Evolutionary conservation across 257 asterid species (phyloP), one percentile per base, ranked within the genome.

Genomic region (Nicotiana attenuata): DNA sequence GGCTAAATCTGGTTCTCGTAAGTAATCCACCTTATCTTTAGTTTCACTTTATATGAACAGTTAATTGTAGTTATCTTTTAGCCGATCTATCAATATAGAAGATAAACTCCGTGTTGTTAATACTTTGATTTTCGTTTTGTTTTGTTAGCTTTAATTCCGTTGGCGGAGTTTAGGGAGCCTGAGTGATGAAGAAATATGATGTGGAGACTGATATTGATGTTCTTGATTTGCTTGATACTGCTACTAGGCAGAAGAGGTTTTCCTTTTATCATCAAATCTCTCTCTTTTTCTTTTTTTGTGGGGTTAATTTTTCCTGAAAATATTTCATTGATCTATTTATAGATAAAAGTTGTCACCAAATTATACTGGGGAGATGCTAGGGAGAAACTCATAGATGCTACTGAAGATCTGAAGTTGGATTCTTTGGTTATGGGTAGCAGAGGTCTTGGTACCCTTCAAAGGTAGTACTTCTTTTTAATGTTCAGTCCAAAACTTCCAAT

Each of bases 341-440:
- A 96, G 99, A 92, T 96, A 82, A 89, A 9, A 2, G 87, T 92
- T 61, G 94, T 94, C 31, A 76, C 88, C 29, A 94, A 96, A 80
- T 10, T 94, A 75, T 92, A 91, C 60, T 90, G 96, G 97, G 99
- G 99, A 81, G 99, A 95, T 80, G 97, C 99, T 47, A 90, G 99
- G 66, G 99, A 95, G 90, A 91, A 90, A 91, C 87, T 93, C 1
- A 81, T 87, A 55, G 94, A 90, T 1, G 92, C 97, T 10, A 80
- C 83, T 84, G 97, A 87, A 63, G 92, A 88, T 83, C 78, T 94
- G 89, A 91, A 92, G 87, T 66, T 96, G 85, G 93, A 92, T 76
- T 91, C 92, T 14, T 65, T 94, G 88, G 94, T 96, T 65, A 87
- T 92, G 96, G 98, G 98, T 5, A 91, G 97, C 90, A 92, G 99